phyloP scores from a whole-genome alignment of 345 rosid species.

The Moricandia arvensis region DNA sequence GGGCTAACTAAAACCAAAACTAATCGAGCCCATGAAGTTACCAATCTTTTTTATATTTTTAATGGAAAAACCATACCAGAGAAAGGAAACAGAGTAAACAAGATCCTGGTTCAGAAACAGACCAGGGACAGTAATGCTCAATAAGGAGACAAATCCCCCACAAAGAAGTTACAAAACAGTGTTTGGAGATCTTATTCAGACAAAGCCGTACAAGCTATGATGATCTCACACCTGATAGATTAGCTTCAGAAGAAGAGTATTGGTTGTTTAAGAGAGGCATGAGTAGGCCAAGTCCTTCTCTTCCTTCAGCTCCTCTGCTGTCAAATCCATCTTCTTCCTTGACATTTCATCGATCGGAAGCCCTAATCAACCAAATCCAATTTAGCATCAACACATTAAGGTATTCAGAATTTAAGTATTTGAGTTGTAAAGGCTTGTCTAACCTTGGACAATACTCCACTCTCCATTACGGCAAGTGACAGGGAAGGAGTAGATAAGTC shows the following conservation, averaged over 20 bases:
- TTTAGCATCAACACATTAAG: neutral
- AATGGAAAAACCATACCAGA: neutral
- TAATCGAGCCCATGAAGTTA: neutral
- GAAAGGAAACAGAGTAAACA: neutral
- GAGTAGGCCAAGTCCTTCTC: constrained; percentile 97
- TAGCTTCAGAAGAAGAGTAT: neutral
- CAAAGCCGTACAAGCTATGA: constrained; percentile 15
- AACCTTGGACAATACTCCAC: constrained; percentile 95
- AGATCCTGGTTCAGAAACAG: constrained; percentile 20
- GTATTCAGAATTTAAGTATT: neutral
- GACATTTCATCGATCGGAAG: constrained; percentile 81
- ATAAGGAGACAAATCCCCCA: neutral
- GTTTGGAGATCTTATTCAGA: constrained; percentile 30
- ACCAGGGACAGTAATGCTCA: constrained; percentile 8
- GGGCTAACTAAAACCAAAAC: neutral
- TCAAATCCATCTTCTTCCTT: constrained; percentile 91
- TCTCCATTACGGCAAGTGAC: constrained; percentile 85
- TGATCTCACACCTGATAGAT: constrained; percentile 1
- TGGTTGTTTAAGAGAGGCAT: constrained; percentile 61
- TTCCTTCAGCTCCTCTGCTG: constrained; percentile 84
- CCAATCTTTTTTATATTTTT: neutral
- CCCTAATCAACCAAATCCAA: constrained; percentile 40
- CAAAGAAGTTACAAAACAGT: constrained; percentile 1
- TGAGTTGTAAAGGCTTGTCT: neutral
- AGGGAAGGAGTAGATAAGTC: constrained; percentile 94